Evolutionary conservation across 2,329 filamentous ascomycete species (phyloP).

Genomic region (Arthrobotrys entomopaga): DNA sequence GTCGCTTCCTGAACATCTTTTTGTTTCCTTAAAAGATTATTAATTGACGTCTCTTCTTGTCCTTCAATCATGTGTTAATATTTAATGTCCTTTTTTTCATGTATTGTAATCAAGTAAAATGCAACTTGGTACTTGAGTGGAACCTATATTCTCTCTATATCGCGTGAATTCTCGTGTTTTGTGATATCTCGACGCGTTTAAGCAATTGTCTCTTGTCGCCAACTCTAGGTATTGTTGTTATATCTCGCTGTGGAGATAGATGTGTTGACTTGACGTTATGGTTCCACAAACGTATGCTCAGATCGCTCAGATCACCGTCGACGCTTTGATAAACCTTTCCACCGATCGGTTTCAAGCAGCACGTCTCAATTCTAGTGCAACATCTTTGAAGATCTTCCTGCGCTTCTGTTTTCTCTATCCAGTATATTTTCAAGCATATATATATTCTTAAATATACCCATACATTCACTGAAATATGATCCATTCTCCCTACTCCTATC

Average conservation of each 20-base stretch:
- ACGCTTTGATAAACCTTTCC: conserved; percentile 18
- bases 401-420: too few species aligned
- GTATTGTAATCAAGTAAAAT: conserved; percentile 45
- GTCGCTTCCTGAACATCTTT: conserved; percentile 12
- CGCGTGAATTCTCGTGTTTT: conserved; percentile 3
- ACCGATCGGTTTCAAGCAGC: too few species aligned
- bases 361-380: too few species aligned
- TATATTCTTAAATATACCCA: too few species aligned
- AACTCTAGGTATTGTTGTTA: too few species aligned
- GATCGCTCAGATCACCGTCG: conserved; percentile 39
- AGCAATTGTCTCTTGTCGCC: background rate
- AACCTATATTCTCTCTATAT: conserved; percentile 14
- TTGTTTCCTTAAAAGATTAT: conserved; percentile 35
- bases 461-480: too few species aligned
- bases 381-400: too few species aligned
- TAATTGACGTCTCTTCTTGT: conserved; percentile 31
- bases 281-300: conserved; percentile 26
- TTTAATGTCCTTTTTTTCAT: conserved; percentile 54
- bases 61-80: conserved; percentile 51
- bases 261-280: conserved; percentile 50
- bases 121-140: conserved; percentile 47
- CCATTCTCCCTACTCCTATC: too few species aligned
- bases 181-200: background rate
- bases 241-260: background rate
- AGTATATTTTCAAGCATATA: too few species aligned